Percentiles rank a stretch among this genome's conserved stretches.
phyloP scores from a whole-genome alignment of 768 basidiomycete species.

The Trametopsis cervina region DNA sequence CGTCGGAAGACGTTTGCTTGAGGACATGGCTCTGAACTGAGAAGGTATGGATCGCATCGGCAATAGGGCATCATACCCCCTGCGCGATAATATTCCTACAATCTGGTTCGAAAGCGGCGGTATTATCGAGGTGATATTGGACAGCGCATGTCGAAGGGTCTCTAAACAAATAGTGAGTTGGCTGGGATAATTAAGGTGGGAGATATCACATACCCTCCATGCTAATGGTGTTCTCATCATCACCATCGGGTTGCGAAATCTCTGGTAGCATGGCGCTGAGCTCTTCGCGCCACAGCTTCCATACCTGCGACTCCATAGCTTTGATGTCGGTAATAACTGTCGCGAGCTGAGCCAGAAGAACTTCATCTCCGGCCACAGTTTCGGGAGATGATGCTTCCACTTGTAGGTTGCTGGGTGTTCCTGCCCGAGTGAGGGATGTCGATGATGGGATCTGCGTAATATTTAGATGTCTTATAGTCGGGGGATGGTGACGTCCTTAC shows the following conservation, averaged over 20 bases:
- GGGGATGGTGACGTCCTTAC: too few species aligned
- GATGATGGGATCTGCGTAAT: neutral
- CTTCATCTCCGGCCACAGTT: constrained; percentile 53
- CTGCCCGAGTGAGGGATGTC: constrained; percentile 32
- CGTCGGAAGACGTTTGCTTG: constrained; percentile 59
- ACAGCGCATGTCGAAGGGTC: constrained; percentile 48
- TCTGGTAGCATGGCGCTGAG: constrained; percentile 58
- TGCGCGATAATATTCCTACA: constrained; percentile 59
- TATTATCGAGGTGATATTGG: constrained; percentile 42
- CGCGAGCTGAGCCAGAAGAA: constrained; percentile 56
- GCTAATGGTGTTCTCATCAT: constrained; percentile 25
- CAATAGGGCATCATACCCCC: constrained; percentile 81
- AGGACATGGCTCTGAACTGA: constrained; percentile 77
- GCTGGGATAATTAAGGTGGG: neutral
- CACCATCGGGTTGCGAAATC: constrained; percentile 24
- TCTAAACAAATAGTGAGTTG: constrained; percentile 29
- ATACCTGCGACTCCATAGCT: constrained; percentile 43
- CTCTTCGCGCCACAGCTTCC: constrained; percentile 61
- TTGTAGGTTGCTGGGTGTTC: constrained; percentile 41
- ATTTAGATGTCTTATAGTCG: neutral
- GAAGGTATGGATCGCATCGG: constrained; percentile 85
- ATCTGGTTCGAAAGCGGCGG: constrained; percentile 58
- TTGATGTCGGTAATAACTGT: constrained; percentile 65
- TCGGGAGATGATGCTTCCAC: constrained; percentile 49
- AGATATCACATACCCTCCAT: constrained; percentile 31